A percentile compares a stretch with the other conserved stretches of the same genome.
These are phyloP conservation scores for Stagonosporopsis vannaccii DNA, from an alignment of 2,329 filamentous ascomycete species.

Conservation along the genomic window DNA sequence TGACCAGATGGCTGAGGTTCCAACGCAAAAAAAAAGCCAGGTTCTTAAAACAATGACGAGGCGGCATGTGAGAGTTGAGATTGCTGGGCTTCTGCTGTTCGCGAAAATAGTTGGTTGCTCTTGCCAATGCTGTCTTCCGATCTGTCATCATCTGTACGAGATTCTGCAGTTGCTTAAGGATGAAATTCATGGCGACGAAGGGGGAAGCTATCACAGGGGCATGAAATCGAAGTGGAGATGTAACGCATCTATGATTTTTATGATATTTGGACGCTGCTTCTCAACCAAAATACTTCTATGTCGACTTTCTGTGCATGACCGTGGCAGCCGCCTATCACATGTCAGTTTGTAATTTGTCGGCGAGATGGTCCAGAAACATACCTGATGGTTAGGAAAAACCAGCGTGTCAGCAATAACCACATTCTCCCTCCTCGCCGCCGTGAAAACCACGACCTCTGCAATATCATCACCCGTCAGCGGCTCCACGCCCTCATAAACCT, in stretches of 20 bases:
- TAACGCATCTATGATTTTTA: background rate
- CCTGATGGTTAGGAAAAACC: slow-evolving; percentile 89
- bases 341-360: slow-evolving; percentile 20
- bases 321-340: slow-evolving; percentile 43
- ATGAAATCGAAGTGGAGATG: background rate
- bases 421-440: slow-evolving; percentile 83
- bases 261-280: too few relatives aligned
- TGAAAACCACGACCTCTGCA: slow-evolving; percentile 88
- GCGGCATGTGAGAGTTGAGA: too few relatives aligned
- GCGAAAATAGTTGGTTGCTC: too few relatives aligned
- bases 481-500: slow-evolving; percentile 76
- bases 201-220: background rate
- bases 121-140: too few relatives aligned
- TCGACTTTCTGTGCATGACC: slow-evolving; percentile 46
- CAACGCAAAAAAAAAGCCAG: too few relatives aligned
- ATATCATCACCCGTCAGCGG: slow-evolving; percentile 90
- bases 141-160: too few relatives aligned
- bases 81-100: too few relatives aligned
- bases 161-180: too few relatives aligned
- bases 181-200: too few relatives aligned
- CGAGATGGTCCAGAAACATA: slow-evolving; percentile 51
- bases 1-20: too few relatives aligned
- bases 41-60: too few relatives aligned
- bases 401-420: slow-evolving; percentile 89
- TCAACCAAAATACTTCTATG: background rate